Base-by-base conservation (phyloP, 371 early-diverging fungal species). In the Lichtheimia ornata region DNA sequence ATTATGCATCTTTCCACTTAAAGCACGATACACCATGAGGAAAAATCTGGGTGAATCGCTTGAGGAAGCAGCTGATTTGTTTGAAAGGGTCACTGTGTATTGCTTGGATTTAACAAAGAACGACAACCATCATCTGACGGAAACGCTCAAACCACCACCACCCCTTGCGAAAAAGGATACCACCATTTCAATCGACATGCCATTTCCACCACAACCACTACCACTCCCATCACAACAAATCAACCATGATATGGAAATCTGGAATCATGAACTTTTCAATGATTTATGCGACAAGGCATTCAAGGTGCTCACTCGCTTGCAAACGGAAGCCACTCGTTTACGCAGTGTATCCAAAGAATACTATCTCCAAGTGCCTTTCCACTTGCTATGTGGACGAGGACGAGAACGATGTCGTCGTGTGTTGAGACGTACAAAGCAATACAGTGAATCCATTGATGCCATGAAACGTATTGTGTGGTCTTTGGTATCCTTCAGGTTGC, bases 391-490 rank as follows among this genome's bases (percentile, higher is more conserved):
- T 55, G 56, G 71, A 2, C 62, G 71, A 11, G 67, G 71, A 0
- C 59, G 61, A 25, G 69, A 70, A 20, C 51, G 59, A 28, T 64
- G 62, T 5, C 59, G 60, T 24, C 52, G 64, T 3, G 64, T 66
- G 20, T 27, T 70, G 40, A 58, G 66, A 20, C 66, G 72, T 12
- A 63, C 77, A 7, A 72, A 67, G 50, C 49, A 72, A 35, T 77
- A 77, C 57, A 65, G 66, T 30, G 63, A 70, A 5, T 72, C 74
- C 0, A 74, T 77, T 44, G 70, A 70, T 35, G 77, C 70, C 2
- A 72, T 74, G 66, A 73, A 72, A 17, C 60, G 68, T 0, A 66
- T 77, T 2, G 66, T 74, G 0, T 74, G 74, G 74, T 67, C 74
- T 0, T 30, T 74, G 44, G 70, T 72, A 11, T 74, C 77, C 1